A percentile compares a stretch with the other conserved stretches of the same genome.
Evolutionary conservation across 495 filamentous ascomycete species (phyloP).

Genomic region (Tuber indicum): DNA sequence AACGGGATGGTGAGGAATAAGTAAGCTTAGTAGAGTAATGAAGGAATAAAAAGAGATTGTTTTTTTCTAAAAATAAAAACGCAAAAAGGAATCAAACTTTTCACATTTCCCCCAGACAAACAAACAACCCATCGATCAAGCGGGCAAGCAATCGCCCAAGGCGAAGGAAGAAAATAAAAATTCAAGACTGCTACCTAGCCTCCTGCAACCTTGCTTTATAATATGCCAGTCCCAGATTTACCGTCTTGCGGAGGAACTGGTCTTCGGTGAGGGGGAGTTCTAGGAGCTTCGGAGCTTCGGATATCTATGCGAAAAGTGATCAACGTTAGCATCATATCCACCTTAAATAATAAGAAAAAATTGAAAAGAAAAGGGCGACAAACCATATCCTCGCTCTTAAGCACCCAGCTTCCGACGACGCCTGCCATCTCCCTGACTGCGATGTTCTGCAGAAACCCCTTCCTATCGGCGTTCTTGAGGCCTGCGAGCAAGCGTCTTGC

Average conservation of each 20-base stretch:
- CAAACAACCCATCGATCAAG: not conserved
- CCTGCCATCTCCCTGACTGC: constrained; percentile 71
- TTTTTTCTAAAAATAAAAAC: not conserved
- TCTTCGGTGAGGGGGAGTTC: constrained; percentile 67
- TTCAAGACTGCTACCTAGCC: not conserved
- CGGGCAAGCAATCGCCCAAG: not conserved
- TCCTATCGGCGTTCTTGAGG: constrained; percentile 51
- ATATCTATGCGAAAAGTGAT: constrained; percentile 38
- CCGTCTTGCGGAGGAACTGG: constrained; percentile 59
- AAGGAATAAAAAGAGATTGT: not conserved
- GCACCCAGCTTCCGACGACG: constrained; percentile 57
- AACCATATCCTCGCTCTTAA: constrained; percentile 57
- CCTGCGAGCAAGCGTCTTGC: constrained; percentile 59
- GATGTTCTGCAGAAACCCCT: constrained; percentile 50
- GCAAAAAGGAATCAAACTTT: not conserved
- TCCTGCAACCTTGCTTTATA: constrained; percentile 46
- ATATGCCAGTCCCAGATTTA: constrained; percentile 62
- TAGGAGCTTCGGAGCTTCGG: constrained; percentile 51
- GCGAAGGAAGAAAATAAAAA: not conserved
- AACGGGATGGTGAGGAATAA: not conserved
- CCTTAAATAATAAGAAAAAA: not conserved
- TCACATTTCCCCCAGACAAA: not conserved
- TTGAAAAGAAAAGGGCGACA: constrained; percentile 34
- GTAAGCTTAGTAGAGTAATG: not conserved
- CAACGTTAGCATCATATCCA: constrained; percentile 26